These are phyloP conservation scores for Tetragonia tetragonoides DNA, from an alignment of 148 eudicot genomes.

Conservation along the genomic window DNA sequence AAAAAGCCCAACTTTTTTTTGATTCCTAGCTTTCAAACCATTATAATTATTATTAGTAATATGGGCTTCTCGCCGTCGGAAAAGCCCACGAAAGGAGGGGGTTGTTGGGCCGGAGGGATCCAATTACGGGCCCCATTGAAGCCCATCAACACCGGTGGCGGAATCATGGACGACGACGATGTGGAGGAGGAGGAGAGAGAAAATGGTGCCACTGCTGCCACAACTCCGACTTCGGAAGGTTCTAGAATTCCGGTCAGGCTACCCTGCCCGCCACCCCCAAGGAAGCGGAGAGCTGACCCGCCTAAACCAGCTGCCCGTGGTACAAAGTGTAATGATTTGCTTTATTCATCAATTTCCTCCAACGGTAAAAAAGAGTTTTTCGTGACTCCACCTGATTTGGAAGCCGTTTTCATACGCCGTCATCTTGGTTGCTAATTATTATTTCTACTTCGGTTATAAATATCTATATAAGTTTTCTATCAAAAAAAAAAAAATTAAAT, in stretches of 20 bases:
- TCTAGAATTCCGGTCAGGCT: conserved; percentile 28
- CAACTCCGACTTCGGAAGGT: conserved; percentile 27
- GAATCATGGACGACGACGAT: not conserved
- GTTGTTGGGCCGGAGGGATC: conserved; percentile 2
- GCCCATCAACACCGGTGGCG: conserved; percentile 17
- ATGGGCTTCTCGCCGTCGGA: conserved; percentile 22
- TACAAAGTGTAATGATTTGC: not conserved
- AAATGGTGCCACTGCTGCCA: not conserved
- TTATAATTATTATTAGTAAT: no score
- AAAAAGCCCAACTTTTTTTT: not conserved
- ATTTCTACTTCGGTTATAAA: not conserved
- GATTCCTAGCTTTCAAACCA: not conserved
- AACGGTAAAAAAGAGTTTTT: conserved; percentile 29
- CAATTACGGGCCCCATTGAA: conserved; percentile 21
- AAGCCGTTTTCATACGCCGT: conserved; percentile 31
- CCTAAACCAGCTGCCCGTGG: not conserved
- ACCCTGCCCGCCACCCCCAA: conserved; percentile 32
- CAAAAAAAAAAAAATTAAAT: not conserved
- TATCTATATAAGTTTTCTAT: no score
- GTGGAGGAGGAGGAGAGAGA: no score
- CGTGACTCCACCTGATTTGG: conserved; percentile 33
- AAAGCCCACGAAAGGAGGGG: not conserved
- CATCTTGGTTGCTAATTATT: conserved; percentile 18
- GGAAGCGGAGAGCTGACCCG: conserved; percentile 15
- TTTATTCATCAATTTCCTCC: not conserved